Conservation (phyloP, 352 stramenopile species). For the Globisporangium parvum region DNA sequence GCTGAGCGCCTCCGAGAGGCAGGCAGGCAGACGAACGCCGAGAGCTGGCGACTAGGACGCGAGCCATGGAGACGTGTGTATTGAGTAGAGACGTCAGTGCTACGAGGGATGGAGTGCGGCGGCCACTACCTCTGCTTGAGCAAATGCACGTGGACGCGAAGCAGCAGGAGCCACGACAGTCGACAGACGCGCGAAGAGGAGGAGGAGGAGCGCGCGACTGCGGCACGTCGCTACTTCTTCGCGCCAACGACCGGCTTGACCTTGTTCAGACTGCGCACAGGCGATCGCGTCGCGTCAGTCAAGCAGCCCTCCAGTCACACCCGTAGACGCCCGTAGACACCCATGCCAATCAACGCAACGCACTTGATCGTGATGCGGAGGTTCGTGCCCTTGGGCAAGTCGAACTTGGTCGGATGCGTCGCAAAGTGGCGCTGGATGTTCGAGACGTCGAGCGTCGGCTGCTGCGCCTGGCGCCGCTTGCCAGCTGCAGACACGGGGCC, state of each 20-base stretch:
- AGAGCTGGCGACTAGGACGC: no score
- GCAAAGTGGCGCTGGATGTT: conserved; percentile 78
- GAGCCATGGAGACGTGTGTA: background rate
- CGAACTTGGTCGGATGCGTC: conserved; percentile 74
- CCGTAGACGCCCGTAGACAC: background rate
- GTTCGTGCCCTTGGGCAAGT: conserved; percentile 72
- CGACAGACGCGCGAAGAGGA: background rate
- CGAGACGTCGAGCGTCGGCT: conserved; percentile 51
- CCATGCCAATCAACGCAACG: conserved; percentile 8
- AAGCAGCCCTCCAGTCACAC: background rate
- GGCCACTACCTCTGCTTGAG: background rate
- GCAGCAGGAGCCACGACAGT: background rate
- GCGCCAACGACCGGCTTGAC: conserved; percentile 63
- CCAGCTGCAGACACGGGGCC: conserved; percentile 9
- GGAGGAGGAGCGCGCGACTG: background rate
- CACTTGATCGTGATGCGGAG: conserved; percentile 81
- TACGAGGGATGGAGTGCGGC: background rate
- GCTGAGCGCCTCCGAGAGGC: conserved; percentile 2
- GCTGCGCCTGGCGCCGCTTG: conserved; percentile 18
- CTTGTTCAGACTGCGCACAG: conserved; percentile 39
- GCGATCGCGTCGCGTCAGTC: background rate
- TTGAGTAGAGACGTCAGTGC: background rate
- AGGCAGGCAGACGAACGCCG: background rate
- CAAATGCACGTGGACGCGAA: background rate
- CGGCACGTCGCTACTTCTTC: conserved; percentile 35